Evolutionary conservation across 1,284 basidiomycete genomes (phyloP).

Genomic region (Papiliotrema flavescens): DNA sequence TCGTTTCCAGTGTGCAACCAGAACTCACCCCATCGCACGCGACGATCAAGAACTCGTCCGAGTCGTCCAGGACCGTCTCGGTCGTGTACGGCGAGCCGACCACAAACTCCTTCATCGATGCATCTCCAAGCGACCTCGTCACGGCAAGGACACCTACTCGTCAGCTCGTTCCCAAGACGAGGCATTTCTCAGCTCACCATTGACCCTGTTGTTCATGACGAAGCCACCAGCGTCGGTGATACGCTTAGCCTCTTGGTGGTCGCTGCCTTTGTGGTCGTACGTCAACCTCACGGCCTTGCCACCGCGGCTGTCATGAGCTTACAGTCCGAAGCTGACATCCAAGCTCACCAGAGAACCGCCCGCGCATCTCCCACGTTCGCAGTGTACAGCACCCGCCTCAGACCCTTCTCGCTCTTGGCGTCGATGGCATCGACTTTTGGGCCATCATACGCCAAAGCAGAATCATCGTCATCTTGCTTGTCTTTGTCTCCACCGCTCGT

Average conservation of each 20-base stretch:
- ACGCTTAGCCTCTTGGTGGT: slow-evolving; percentile 93
- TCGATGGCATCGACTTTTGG: slow-evolving; percentile 45
- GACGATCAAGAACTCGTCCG: slow-evolving; percentile 92
- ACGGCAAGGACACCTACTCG: slow-evolving; percentile 82
- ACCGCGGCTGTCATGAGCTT: slow-evolving; percentile 56
- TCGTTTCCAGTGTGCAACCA: background rate
- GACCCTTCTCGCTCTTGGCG: slow-evolving; percentile 25
- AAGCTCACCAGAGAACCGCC: slow-evolving; percentile 48
- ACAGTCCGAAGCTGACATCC: background rate
- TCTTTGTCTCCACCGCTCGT: slow-evolving; percentile 24
- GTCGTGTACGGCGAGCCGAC: slow-evolving; percentile 98
- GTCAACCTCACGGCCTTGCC: slow-evolving; percentile 91
- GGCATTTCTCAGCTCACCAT: slow-evolving; percentile 54
- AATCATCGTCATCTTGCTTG: slow-evolving; percentile 17
- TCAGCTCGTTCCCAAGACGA: background rate
- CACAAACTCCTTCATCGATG: slow-evolving; percentile 99
- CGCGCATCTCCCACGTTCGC: slow-evolving; percentile 80
- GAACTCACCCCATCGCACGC: slow-evolving; percentile 86
- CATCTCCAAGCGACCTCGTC: slow-evolving; percentile 91
- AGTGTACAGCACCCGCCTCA: slow-evolving; percentile 81
- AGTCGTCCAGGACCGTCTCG: slow-evolving; percentile 82
- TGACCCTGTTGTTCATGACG: slow-evolving; percentile 97
- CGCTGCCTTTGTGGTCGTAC: slow-evolving; percentile 98
- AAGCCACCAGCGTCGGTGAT: slow-evolving; percentile 98
- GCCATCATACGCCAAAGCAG: slow-evolving; percentile 26